Base-by-base conservation (phyloP, 108 stramenopile species). In the Pelagomonas calceolata region DNA sequence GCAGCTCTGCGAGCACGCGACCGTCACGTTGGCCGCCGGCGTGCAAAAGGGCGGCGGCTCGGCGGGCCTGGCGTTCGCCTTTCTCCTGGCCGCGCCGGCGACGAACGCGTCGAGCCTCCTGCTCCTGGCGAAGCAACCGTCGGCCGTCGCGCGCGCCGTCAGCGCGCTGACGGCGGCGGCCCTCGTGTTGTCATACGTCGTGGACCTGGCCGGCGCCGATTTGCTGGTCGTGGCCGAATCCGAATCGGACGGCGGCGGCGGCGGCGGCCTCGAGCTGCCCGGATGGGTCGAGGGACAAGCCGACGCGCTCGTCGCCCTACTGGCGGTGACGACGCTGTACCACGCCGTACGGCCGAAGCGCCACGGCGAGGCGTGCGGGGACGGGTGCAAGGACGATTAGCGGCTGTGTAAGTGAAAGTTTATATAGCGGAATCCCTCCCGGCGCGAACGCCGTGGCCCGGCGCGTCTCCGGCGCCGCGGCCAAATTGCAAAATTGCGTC, bases 1-100 rank as follows among this genome's bases (percentile, higher is more conserved):
- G 21, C 79, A 80, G 43, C 67, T 80, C 17, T 80, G 79, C 66
- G 79, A 80, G 43, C 79, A 80, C 65, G 68, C 79, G 32, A 36
- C 79, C 32, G 79, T 75, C 15, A 67, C 79, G 16, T 37, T 75
- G 14, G 79, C 79, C 29, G 69, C 74, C 21, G 79, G 65, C 9
- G 73, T 80, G 43, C 67, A 72, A 68, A 70, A 72, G 36, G 75
- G 75, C 30, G 79, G 79, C 31, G 79, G 79, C 35, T 66, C 70
- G 0, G 69, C 79, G 14, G 79, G 79, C 30, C 37, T 80, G 18
- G 79, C 79, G 32, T 80, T 80, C 72, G 70, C 64, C 12, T 80
- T 80, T 33, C 63, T 80, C 51, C 46, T 80, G 66, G 65, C 73
- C 16, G 79, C 79, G 14, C 79, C 79, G 31, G 75, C 79, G 46